Percentiles rank a stretch among this genome's conserved stretches.
phyloP scores from a whole-genome alignment of 768 basidiomycete genomes.

The Pleurotus salmoneostramineus region DNA sequence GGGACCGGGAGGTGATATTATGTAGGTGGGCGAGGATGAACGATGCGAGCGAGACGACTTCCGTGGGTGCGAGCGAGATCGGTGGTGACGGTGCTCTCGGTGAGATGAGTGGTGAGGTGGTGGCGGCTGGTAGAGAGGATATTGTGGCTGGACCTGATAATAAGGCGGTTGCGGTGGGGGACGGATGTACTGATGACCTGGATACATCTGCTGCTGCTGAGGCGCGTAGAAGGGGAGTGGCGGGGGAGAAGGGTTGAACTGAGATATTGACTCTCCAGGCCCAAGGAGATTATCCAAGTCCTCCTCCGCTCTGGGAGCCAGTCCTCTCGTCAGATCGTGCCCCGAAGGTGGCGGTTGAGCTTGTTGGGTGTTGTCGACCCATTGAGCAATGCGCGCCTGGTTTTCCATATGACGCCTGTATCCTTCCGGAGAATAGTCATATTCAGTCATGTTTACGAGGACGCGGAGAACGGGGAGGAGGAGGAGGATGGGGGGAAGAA shows the following conservation, averaged over 20 bases:
- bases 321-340: slow-evolving; percentile 12
- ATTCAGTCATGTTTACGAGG: slow-evolving; percentile 44
- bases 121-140: slow-evolving; percentile 21
- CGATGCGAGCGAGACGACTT: not conserved
- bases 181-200: not conserved
- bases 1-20: not conserved
- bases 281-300: not conserved
- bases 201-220: not conserved
- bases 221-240: not conserved
- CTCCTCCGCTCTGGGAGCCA: slow-evolving; percentile 1
- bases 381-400: slow-evolving; percentile 44
- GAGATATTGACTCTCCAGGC: not conserved
- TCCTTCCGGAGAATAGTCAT: slow-evolving; percentile 58
- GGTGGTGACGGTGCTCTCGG: not conserved
- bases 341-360: slow-evolving; percentile 17
- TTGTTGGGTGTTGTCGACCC: slow-evolving; percentile 45
- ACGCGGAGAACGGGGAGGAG: not conserved
- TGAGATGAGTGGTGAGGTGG: slow-evolving; percentile 5
- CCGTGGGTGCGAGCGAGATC: not conserved
- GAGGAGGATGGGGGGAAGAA: not conserved
- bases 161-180: not conserved
- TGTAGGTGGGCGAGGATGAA: not conserved
- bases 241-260: not conserved
- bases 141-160: not conserved
- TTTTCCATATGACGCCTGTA: slow-evolving; percentile 43